A percentile compares a stretch with the other conserved stretches of the same genome.
Conservation (phyloP, 1,284 basidiomycete genomes). For the Ceratobasidium sp. region DNA sequence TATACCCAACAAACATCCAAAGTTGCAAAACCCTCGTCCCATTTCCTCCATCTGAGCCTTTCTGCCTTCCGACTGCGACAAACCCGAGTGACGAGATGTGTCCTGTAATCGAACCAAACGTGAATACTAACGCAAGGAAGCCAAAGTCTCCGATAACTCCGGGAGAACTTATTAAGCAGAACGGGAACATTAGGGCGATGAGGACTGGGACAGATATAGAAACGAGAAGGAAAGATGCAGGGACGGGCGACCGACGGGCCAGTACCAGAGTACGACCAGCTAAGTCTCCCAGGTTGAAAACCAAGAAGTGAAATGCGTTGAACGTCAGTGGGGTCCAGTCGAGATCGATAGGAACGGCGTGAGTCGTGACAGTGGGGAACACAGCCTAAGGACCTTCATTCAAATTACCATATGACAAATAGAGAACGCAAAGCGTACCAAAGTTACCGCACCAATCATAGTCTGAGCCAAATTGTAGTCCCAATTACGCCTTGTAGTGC, state of each 20-base stretch:
- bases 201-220: not conserved
- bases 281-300: not conserved
- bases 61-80: not conserved
- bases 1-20: not conserved
- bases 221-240: not conserved
- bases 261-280: not conserved
- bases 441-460: not conserved
- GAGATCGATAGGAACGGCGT: not conserved
- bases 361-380: not conserved
- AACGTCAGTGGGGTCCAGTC: not conserved
- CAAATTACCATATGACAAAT: not conserved
- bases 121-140: not conserved
- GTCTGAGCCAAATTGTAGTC: not conserved
- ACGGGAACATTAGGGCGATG: not conserved
- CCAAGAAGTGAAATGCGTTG: not conserved
- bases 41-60: not conserved
- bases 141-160: not conserved
- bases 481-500: not conserved
- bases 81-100: not conserved
- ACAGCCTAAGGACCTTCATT: not conserved
- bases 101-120: not conserved
- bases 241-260: too few species aligned
- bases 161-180: not conserved
- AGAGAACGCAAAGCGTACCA: not conserved
- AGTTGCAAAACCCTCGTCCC: conserved; percentile 6